Percentiles rank a stretch among this genome's conserved stretches.
phyloP scores from a whole-genome alignment of 2,329 filamentous ascomycete genomes.

The Trichoderma sp. region DNA sequence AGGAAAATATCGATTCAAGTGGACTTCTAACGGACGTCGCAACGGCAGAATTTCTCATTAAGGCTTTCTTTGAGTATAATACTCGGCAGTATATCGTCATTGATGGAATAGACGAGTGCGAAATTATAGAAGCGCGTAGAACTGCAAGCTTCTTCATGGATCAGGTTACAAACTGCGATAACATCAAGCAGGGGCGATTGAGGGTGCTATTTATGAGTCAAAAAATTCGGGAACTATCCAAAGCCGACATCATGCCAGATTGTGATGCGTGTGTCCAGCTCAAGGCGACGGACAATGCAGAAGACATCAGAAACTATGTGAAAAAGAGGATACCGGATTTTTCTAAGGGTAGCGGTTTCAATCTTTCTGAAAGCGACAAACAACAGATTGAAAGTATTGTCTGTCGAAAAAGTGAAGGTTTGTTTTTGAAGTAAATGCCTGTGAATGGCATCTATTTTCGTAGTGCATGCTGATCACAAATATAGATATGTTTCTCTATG shows the following conservation, averaged over 20 bases:
- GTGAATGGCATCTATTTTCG: not conserved
- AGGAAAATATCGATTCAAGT: not conserved
- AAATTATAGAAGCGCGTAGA: not conserved
- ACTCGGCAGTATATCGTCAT: not conserved
- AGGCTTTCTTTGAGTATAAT: slow-evolving; percentile 3
- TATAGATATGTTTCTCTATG: slow-evolving; percentile 7
- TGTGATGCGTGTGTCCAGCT: not conserved
- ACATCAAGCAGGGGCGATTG: not conserved
- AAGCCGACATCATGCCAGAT: not conserved
- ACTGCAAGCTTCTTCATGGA: not conserved
- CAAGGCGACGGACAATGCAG: not conserved
- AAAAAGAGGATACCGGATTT: not conserved
- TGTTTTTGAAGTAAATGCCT: fast-evolving
- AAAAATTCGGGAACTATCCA: not conserved
- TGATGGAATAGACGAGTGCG: slow-evolving; percentile 5
- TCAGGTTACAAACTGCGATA: not conserved
- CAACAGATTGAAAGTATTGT: not conserved
- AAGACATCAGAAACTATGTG: not conserved
- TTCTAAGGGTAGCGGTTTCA: not conserved
- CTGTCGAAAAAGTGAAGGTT: not conserved
- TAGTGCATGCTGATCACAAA: not conserved
- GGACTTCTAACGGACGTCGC: not conserved
- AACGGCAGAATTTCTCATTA: not conserved
- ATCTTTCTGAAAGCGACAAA: not conserved
- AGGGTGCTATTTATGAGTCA: slow-evolving; percentile 7